These are phyloP conservation scores for Colletotrichum sidae DNA, from an alignment of 2,329 filamentous ascomycete species.

Conservation along the genomic window DNA sequence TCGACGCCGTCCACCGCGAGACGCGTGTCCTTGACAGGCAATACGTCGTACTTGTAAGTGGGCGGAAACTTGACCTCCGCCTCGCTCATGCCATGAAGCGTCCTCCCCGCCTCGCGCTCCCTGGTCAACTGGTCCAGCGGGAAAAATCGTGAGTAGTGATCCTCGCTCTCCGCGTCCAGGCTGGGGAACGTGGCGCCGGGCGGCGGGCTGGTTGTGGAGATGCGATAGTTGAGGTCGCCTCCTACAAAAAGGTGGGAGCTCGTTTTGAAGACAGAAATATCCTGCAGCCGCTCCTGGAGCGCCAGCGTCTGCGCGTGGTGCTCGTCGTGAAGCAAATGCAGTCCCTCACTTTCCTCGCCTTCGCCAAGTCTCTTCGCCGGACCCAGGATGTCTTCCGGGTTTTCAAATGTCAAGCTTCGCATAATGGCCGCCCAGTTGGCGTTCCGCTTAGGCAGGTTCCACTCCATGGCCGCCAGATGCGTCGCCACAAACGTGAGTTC, in stretches of 20 bases:
- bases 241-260: slow-evolving; percentile 84
- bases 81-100: slow-evolving; percentile 83
- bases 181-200: slow-evolving; percentile 72
- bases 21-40: slow-evolving; percentile 47
- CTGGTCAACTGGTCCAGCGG: slow-evolving; percentile 81
- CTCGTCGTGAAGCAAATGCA: slow-evolving; percentile 49
- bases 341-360: slow-evolving; percentile 41
- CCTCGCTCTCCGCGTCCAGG: slow-evolving; percentile 63
- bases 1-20: slow-evolving; percentile 39
- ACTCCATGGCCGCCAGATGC: slow-evolving; percentile 90
- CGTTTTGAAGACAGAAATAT: slow-evolving; percentile 78
- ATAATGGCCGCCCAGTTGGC: slow-evolving; percentile 90
- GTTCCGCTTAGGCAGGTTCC: slow-evolving; percentile 80
- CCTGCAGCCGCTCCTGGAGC: slow-evolving; percentile 61
- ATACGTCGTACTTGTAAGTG: slow-evolving; percentile 87
- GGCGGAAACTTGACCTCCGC: slow-evolving; percentile 83
- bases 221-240: slow-evolving; percentile 96
- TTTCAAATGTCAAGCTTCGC: slow-evolving; percentile 80
- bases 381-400: slow-evolving; percentile 56
- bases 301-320: slow-evolving; percentile 48
- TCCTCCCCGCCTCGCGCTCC: slow-evolving; percentile 76
- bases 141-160: slow-evolving; percentile 76
- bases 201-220: slow-evolving; percentile 73
- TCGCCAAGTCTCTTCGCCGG: slow-evolving; percentile 23
- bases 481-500: slow-evolving; percentile 88